These are phyloP conservation scores for Termitomyces sp. DNA, from an alignment of 768 basidiomycete genomes.

Conservation along the genomic window DNA sequence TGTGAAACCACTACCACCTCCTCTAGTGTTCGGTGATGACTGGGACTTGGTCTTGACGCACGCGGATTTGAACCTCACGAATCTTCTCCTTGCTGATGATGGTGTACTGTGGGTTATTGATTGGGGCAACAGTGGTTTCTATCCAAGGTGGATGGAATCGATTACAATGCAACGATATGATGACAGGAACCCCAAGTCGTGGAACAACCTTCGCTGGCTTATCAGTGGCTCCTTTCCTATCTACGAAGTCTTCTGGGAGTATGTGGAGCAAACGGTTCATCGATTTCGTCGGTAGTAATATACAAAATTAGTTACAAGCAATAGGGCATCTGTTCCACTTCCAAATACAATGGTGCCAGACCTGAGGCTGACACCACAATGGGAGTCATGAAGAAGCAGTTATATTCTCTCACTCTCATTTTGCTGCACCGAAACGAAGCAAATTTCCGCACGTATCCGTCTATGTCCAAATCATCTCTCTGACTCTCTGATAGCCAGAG, in stretches of 20 bases:
- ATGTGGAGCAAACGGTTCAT: neutral
- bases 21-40: slow-evolving; percentile 1
- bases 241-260: slow-evolving; percentile 1
- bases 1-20: neutral
- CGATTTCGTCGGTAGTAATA: neutral
- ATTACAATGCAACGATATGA: slow-evolving; percentile 10
- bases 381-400: neutral
- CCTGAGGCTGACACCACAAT: neutral
- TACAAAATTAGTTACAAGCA: neutral
- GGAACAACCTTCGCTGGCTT: slow-evolving; percentile 6
- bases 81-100: slow-evolving; percentile 26
- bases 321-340: neutral
- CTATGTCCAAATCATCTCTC: neutral
- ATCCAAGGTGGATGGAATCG: slow-evolving; percentile 27
- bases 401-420: neutral
- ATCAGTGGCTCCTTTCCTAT: neutral
- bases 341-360: neutral
- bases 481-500: neutral
- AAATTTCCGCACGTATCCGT: neutral
- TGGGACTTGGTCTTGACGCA: slow-evolving; percentile 26
- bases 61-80: slow-evolving; percentile 25
- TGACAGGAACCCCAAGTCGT: neutral
- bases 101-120: slow-evolving; percentile 31
- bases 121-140: slow-evolving; percentile 27
- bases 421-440: neutral